Evolutionary conservation across 1,284 basidiomycete species (phyloP).

Genomic region (Ganoderma boninense): DNA sequence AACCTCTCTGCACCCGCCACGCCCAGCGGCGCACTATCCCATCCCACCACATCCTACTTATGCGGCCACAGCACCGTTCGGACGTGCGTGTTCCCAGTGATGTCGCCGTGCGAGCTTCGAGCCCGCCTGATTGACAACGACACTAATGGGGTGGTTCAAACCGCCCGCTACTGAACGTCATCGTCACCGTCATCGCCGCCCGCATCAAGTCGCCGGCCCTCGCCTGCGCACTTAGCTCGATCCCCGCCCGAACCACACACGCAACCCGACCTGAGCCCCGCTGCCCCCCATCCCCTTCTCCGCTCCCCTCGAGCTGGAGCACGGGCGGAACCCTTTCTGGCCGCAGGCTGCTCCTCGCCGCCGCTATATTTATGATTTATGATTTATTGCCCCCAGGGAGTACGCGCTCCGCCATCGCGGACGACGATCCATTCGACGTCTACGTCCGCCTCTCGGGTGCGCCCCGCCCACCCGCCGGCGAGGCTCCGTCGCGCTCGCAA

Average conservation of each 20-base stretch:
- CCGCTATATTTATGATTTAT: too few relatives aligned
- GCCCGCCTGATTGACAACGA: neutral
- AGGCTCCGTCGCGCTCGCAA: neutral
- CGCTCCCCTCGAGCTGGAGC: neutral
- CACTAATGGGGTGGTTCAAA: neutral
- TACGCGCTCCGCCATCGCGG: neutral
- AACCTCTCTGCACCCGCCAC: too few relatives aligned
- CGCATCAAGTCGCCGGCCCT: neutral
- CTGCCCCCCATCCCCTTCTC: neutral
- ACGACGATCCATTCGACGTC: conserved; percentile 5
- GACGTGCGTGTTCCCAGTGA: neutral
- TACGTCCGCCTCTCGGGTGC: neutral
- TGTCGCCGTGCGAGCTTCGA: neutral
- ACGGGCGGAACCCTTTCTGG: neutral
- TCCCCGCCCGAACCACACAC: neutral
- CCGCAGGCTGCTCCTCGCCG: neutral
- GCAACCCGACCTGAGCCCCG: neutral
- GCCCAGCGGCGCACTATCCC: too few relatives aligned
- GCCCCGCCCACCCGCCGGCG: too few relatives aligned
- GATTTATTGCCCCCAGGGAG: neutral
- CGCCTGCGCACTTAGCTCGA: neutral
- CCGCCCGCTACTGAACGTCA: neutral
- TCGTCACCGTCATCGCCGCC: neutral
- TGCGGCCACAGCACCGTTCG: neutral
- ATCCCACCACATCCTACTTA: too few relatives aligned